Base-by-base conservation (phyloP, 352 stramenopile species). In the Phytopythium litorale region DNA sequence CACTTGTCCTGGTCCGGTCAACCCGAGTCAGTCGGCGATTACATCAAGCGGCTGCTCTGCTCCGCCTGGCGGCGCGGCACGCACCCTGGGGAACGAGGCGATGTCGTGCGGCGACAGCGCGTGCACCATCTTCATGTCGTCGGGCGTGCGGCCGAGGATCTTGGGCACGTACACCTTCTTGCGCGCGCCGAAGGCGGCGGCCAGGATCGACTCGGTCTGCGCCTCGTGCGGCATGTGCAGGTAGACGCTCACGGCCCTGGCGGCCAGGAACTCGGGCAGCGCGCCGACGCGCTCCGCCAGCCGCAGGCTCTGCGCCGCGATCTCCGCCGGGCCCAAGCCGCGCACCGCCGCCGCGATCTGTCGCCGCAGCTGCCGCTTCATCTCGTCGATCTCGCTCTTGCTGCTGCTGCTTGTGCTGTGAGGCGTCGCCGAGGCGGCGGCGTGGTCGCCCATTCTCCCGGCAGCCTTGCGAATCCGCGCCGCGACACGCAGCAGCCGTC, bases 101-200 rank as follows among this genome's bases (percentile, higher is more conserved):
- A 97, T 84, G 54, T 96, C 87, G 16, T 79, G 63, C 48, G 84
- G 64, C 2, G 80, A 92, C 16, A 64, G 49, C 12, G 80, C 76
- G 18, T 79, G 80, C 56, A 95, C 66, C 89, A 97, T 96, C 43
- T 68, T 66, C 49, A 97, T 70, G 64, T 96, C 84, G 25, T 89
- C 77, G 15, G 89, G 78, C 21, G 59, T 71, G 19, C 53, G 64
- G 15, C 82, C 79, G 13, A 63, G 85, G 60, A 97, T 91, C 71
- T 97, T 97, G n/a, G 89, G 89, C 46, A 97, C 88, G 51, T 91
- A 96, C 11, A 97, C 81, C 53, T 81, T 85, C 68, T 93, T 96
- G 8, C 73, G 57, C 0, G 69, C 62, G 8, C 61, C 74, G 52
- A 97, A 93, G 6, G 84, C 73, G 5, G 69, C 64, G 42, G 68